These are phyloP conservation scores for Saprolegnia diclina DNA, from an alignment of 352 stramenopile species.

Conservation along the genomic window DNA sequence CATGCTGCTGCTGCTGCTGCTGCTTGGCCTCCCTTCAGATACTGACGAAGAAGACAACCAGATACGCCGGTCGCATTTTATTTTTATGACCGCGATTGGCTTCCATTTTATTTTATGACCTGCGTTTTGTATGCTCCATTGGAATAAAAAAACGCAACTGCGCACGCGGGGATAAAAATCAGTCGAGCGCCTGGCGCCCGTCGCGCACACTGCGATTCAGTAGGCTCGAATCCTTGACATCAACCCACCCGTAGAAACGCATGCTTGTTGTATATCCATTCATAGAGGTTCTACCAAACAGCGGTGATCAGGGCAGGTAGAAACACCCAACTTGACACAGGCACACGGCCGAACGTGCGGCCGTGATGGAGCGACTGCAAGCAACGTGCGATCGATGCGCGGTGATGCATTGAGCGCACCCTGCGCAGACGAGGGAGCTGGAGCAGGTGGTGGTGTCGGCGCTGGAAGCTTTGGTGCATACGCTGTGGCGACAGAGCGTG, in stretches of 20 bases:
- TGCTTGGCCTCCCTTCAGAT: conserved; percentile 1
- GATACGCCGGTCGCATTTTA: not conserved
- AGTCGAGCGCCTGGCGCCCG: not conserved
- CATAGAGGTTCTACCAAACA: no score
- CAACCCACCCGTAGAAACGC: not conserved
- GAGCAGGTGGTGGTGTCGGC: not conserved
- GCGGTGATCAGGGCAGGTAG: not conserved
- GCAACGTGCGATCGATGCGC: not conserved
- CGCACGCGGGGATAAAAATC: not conserved
- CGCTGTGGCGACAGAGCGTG: not conserved
- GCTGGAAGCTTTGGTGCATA: not conserved
- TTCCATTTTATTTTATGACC: not conserved
- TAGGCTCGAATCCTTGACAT: not conserved
- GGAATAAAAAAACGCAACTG: no score
- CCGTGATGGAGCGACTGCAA: not conserved
- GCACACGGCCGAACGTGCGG: no score
- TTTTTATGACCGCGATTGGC: not conserved
- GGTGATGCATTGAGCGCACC: no score
- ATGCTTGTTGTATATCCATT: not conserved
- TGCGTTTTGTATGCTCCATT: no score
- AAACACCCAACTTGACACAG: not conserved
- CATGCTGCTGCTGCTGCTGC: conserved; percentile 81
- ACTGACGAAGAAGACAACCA: not conserved
- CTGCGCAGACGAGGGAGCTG: not conserved
- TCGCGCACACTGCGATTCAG: not conserved